These are phyloP conservation scores for Didymellaceae sp. DNA, from an alignment of 2,329 filamentous ascomycete genomes.

Conservation along the genomic window DNA sequence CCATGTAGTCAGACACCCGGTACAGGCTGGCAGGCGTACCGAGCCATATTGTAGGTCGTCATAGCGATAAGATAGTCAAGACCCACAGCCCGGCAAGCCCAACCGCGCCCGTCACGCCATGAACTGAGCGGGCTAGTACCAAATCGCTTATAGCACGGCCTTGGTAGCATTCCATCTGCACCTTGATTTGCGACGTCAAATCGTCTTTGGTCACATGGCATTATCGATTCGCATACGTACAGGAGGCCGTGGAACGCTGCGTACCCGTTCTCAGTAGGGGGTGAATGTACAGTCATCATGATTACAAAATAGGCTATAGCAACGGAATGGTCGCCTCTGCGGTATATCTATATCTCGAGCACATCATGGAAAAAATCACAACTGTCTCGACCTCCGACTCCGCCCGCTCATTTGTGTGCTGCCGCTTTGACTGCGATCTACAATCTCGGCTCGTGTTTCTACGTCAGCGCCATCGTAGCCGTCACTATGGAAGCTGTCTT, in stretches of 20 bases:
- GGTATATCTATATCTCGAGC: not conserved
- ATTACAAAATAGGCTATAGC: slow-evolving; percentile 4
- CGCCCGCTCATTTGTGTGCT: slow-evolving; percentile 41
- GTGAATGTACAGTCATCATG: slow-evolving; percentile 2
- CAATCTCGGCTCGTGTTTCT: slow-evolving; percentile 46
- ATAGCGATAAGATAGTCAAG: not conserved
- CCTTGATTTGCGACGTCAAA: slow-evolving; percentile 6
- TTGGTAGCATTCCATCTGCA: not conserved
- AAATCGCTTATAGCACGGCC: not conserved
- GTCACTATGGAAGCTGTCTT: slow-evolving; percentile 47
- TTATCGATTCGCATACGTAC: too few relatives aligned
- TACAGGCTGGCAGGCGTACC: not conserved
- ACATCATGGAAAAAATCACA: not conserved
- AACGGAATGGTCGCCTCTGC: not conserved
- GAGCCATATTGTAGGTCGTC: slow-evolving; percentile 2
- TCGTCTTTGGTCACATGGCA: not conserved
- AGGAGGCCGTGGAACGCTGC: too few relatives aligned
- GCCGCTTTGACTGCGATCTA: slow-evolving; percentile 44
- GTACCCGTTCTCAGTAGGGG: not conserved
- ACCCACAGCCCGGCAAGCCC: not conserved
- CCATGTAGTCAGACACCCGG: not conserved
- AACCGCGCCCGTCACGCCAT: not conserved
- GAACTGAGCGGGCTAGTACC: not conserved
- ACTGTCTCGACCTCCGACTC: slow-evolving; percentile 19
- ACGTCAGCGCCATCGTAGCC: slow-evolving; percentile 38